phyloP scores from a whole-genome alignment of 2,329 filamentous ascomycete species.

The Pseudogymnoascus sp. region DNA sequence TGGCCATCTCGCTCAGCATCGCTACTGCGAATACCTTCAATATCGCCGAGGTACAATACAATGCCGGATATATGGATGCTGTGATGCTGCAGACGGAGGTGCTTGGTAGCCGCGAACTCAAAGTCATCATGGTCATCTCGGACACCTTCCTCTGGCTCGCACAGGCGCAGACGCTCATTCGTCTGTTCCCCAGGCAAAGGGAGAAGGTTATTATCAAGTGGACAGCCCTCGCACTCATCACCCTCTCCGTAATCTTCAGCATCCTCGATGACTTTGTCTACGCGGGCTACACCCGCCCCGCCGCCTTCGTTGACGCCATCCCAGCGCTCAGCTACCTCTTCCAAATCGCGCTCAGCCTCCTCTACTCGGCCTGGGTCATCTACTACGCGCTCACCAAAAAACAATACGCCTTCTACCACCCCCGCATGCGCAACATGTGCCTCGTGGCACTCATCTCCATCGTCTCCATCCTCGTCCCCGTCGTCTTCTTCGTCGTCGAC shows the following conservation, averaged over 20 bases:
- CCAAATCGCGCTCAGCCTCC: slow-evolving; percentile 57
- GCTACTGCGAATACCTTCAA: slow-evolving; percentile 86
- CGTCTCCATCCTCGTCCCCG: slow-evolving; percentile 57
- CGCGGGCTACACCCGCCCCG: slow-evolving; percentile 51
- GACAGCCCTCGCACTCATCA: slow-evolving; percentile 90
- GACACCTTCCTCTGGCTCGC: slow-evolving; percentile 96
- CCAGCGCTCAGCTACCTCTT: slow-evolving; percentile 71
- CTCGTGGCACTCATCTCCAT: slow-evolving; percentile 58
- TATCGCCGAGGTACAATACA: slow-evolving; percentile 75
- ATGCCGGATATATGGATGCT: slow-evolving; percentile 70
- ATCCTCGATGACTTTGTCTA: slow-evolving; percentile 79
- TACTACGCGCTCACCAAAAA: slow-evolving; percentile 66
- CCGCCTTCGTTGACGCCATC: slow-evolving; percentile 78
- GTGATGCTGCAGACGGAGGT: slow-evolving; percentile 66
- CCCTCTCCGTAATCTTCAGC: slow-evolving; percentile 83
- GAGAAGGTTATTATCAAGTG: slow-evolving; percentile 99
- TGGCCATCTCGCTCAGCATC: slow-evolving; percentile 81
- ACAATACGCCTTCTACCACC: slow-evolving; percentile 62
- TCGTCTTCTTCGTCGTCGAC: slow-evolving; percentile 67
- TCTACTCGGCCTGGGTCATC: slow-evolving; percentile 67
- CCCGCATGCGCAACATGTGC: slow-evolving; percentile 62
- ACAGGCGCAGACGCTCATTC: slow-evolving; percentile 92
- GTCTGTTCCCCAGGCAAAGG: slow-evolving; percentile 88
- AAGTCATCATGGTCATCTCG: slow-evolving; percentile 84
- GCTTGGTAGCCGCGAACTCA: slow-evolving; percentile 74